phyloP scores from a whole-genome alignment of 106 monocot species.

The Phalaenopsis aphrodite region DNA sequence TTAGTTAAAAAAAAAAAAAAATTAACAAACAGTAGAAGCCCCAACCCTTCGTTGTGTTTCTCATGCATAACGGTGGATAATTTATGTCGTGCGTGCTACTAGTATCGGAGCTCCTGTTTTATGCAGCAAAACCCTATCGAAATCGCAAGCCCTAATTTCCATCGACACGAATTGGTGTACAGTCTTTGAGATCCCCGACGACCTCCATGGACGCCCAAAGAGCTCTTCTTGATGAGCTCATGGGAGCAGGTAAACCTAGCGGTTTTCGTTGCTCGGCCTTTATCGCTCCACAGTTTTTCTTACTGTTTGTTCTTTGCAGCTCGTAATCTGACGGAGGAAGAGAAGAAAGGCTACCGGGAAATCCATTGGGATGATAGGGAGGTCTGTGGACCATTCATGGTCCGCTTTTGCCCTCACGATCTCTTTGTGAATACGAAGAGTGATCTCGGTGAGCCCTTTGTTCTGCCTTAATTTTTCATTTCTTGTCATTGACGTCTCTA shows the following conservation, averaged over 20 bases:
- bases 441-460: constrained; percentile 62
- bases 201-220: constrained; percentile 76
- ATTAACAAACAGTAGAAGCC: too few relatives aligned
- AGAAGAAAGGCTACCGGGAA: constrained; percentile 80
- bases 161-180: not conserved
- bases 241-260: constrained; percentile 55
- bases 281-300: not conserved
- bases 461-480: not conserved
- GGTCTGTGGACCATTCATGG: constrained; percentile 81
- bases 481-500: not conserved
- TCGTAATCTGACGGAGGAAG: constrained; percentile 92
- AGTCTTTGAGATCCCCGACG: not conserved
- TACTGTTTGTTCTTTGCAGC: constrained; percentile 25
- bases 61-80: too few relatives aligned
- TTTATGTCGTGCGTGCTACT: too few relatives aligned
- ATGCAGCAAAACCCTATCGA: not conserved
- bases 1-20: too few relatives aligned
- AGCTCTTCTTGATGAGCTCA: constrained; percentile 80
- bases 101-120: too few relatives aligned
- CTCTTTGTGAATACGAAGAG: constrained; percentile 97
- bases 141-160: not conserved
- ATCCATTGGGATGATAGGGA: constrained; percentile 91
- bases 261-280: not conserved
- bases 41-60: too few relatives aligned
- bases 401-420: constrained; percentile 97